Percentiles rank a stretch among this genome's conserved stretches.
These are phyloP conservation scores for Blastosporella zonata DNA, from an alignment of 1,284 basidiomycete genomes.

Conservation along the genomic window DNA sequence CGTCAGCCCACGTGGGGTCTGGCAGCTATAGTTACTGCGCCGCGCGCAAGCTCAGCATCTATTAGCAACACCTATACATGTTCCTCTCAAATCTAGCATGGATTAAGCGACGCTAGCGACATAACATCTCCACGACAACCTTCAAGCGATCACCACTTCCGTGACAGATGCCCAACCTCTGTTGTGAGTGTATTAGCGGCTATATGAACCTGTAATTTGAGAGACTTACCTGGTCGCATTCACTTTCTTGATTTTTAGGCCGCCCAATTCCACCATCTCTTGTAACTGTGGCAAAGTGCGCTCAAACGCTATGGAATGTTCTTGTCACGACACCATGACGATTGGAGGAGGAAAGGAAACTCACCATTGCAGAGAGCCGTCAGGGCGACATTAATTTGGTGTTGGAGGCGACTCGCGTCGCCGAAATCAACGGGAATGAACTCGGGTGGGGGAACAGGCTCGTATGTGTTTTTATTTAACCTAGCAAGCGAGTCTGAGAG, in stretches of 20 bases:
- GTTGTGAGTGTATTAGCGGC: not conserved
- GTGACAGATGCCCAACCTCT: conserved; percentile 37
- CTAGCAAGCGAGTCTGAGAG: conserved; percentile 28
- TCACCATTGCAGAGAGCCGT: conserved; percentile 33
- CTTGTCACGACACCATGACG: not conserved
- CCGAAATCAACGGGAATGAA: conserved; percentile 35
- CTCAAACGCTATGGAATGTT: conserved; percentile 27
- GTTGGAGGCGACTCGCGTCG: conserved; percentile 32
- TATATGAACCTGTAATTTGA: not conserved
- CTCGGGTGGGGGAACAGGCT: conserved; percentile 29
- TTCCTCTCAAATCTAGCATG: too few relatives aligned
- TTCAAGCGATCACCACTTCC: conserved; percentile 30
- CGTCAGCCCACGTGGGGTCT: conserved; percentile 16
- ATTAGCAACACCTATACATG: too few relatives aligned
- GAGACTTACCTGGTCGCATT: conserved; percentile 28
- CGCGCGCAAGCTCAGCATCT: too few relatives aligned
- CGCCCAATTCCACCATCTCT: conserved; percentile 33
- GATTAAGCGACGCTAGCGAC: too few relatives aligned
- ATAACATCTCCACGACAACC: too few relatives aligned
- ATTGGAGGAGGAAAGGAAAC: conserved; percentile 9
- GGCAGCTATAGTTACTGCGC: too few relatives aligned
- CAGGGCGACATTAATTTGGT: conserved; percentile 34
- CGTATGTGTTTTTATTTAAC: conserved; percentile 26
- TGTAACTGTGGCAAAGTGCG: conserved; percentile 32
- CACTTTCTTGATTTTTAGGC: conserved; percentile 34